Percentiles rank a stretch among this genome's conserved stretches.
Conservation (phyloP, 1,284 basidiomycete species). For the Cystobasidiaceae sp. region DNA sequence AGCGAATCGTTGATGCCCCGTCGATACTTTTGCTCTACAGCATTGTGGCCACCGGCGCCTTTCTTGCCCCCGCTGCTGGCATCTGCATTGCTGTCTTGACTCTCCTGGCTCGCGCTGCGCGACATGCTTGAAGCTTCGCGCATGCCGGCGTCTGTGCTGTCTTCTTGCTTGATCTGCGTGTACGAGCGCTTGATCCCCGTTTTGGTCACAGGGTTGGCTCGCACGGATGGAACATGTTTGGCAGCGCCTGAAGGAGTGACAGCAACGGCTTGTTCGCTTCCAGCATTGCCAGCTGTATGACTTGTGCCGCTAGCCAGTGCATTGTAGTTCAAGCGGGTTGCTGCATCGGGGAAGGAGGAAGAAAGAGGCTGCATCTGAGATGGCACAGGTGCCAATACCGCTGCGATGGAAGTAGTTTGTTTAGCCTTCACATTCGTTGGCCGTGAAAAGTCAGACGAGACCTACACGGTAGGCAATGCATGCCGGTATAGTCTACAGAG, state of each 20-base stretch:
- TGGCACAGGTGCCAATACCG: too few relatives aligned
- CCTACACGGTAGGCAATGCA: too few relatives aligned
- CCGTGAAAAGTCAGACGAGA: too few relatives aligned
- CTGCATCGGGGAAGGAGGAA: too few relatives aligned
- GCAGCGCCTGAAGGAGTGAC: conserved; percentile 1
- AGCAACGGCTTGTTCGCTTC: background rate
- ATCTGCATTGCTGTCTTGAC: background rate
- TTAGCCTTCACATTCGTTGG: too few relatives aligned
- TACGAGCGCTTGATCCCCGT: conserved; percentile 20
- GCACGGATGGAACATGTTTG: conserved; percentile 13
- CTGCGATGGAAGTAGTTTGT: too few relatives aligned
- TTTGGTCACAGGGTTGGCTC: background rate
- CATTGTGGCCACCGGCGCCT: conserved; percentile 25
- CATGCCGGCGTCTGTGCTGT: background rate
- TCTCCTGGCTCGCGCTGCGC: conserved; percentile 5
- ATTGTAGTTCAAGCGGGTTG: too few relatives aligned
- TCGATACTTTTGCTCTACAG: conserved; percentile 29
- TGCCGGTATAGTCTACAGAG: too few relatives aligned
- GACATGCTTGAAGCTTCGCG: background rate
- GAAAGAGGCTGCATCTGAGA: too few relatives aligned
- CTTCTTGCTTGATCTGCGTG: conserved; percentile 27
- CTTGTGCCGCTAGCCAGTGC: background rate
- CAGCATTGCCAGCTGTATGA: background rate
- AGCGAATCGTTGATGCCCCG: conserved; percentile 30
- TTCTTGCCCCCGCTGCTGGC: background rate